Base-by-base conservation (phyloP, 2,329 filamentous ascomycete genomes). In the Pyrenochaeta sp. region DNA sequence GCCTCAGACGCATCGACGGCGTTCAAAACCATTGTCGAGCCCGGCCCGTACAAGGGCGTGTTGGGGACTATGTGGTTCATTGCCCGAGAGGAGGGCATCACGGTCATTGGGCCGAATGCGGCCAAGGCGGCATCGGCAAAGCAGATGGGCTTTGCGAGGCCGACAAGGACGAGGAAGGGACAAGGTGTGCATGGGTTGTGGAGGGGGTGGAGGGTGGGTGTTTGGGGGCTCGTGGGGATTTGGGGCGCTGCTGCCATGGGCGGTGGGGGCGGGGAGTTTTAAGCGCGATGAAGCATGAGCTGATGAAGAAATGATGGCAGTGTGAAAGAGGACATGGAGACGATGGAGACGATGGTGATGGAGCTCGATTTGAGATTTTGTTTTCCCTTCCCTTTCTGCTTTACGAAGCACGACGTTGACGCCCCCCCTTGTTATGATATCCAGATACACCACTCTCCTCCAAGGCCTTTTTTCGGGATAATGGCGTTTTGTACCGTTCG, bases 21-120 rank as follows among this genome's bases (percentile, higher is more conserved):
- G 38, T 58, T 77, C 72, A 85, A 90, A 41, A 91, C 90, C 0
- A 86, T 96, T 41, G 85, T 97, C 1, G 85, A 88, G 2, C 79
- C 89, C 0, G 92, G 91, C 2, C 83, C 83, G 3, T 99, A 96
- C 69, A 79, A 83, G 22, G 94, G 94, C n/a, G 80, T 96, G 1
- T 69, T 94, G n/a, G 89, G 90, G 3, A 96, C 93, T 2, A 92
- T 96, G 82, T 93, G 90, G 78, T 83, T 83, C 48, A 94, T 99
- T 49, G 81, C 89, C 1, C 81, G 86, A 23, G 89, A 95, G 60
- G 94, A 99, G 69, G 94, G 94, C 6, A 74, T 47, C 76, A 60
- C 74, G 35, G 58, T 70, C 35, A 48, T 71, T 11, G 45, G 63
- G 1, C 55, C 65, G 3, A 54, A 45, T 14, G 37, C 60, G 1